Evolutionary conservation across 108 stramenopile species (phyloP).

Genomic region (Bacterosira constricta): DNA sequence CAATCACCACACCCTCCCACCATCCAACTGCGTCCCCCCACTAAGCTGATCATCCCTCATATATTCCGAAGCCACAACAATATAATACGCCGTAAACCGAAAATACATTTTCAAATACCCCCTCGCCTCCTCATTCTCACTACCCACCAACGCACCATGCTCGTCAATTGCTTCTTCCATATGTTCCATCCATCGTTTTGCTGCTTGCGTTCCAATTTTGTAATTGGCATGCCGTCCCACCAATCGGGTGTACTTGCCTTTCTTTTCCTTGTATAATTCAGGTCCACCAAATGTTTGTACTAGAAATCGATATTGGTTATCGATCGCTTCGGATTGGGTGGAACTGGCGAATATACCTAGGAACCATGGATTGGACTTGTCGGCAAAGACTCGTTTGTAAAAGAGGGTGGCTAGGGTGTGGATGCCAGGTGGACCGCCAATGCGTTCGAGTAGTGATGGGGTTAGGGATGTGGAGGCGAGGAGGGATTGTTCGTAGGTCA

Average conservation of each 20-base stretch:
- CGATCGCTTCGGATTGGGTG: constrained; percentile 76
- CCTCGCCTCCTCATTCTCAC: constrained; percentile 46
- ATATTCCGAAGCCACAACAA: constrained; percentile 74
- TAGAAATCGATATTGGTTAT: constrained; percentile 82
- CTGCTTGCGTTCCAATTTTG: constrained; percentile 59
- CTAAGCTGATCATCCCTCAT: constrained; percentile 82
- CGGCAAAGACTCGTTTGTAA: constrained; percentile 75
- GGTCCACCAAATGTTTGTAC: constrained; percentile 83
- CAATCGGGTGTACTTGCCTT: constrained; percentile 76
- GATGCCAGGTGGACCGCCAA: constrained; percentile 65
- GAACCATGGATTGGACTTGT: constrained; percentile 64
- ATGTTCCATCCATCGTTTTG: constrained; percentile 72
- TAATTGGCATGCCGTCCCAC: constrained; percentile 85
- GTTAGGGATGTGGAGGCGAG: constrained; percentile 20
- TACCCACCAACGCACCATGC: constrained; percentile 42
- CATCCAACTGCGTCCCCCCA: constrained; percentile 70
- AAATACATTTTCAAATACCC: constrained; percentile 50
- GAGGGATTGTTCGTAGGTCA: constrained; percentile 31
- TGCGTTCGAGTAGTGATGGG: constrained; percentile 62
- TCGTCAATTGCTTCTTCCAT: constrained; percentile 70
- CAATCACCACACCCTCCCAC: constrained; percentile 67
- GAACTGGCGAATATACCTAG: constrained; percentile 77
- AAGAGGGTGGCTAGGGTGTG: constrained; percentile 55
- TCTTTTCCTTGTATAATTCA: constrained; percentile 71
- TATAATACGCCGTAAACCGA: constrained; percentile 73